Conservation (phyloP, 208 protist species). For the Trypanosoma conorhini region DNA sequence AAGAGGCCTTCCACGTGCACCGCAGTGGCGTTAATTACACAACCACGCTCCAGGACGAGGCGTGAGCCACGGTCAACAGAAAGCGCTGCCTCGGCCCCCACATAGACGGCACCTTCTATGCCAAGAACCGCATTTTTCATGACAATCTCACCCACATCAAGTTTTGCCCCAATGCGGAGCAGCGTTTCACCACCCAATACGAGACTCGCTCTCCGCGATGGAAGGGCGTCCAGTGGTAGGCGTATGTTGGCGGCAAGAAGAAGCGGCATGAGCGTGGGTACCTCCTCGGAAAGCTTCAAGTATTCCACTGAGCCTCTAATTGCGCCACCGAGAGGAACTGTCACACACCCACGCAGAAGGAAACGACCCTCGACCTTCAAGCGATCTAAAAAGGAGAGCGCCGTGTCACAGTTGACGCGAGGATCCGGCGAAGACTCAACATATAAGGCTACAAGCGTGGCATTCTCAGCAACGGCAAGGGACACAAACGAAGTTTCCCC, state of each 20-base stretch:
- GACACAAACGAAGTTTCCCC: conserved; percentile 8
- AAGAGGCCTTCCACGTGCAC: conserved; percentile 5
- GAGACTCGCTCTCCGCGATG: conserved; percentile 32
- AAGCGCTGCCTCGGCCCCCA: background rate
- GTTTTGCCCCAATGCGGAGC: conserved; percentile 27
- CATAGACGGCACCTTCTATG: background rate
- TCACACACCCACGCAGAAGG: conserved; percentile 46
- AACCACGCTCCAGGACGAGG: background rate
- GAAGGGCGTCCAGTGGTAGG: background rate
- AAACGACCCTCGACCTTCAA: conserved; percentile 47
- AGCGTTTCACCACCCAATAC: conserved; percentile 43
- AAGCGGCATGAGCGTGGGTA: conserved; percentile 23
- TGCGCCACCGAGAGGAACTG: conserved; percentile 40
- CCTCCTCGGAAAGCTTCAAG: conserved; percentile 34
- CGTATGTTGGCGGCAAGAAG: conserved; percentile 25
- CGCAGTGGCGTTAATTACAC: conserved; percentile 4
- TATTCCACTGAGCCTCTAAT: conserved; percentile 40
- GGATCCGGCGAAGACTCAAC: background rate
- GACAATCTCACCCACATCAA: conserved; percentile 46
- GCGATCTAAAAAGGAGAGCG: conserved; percentile 40
- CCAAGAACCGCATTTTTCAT: conserved; percentile 28
- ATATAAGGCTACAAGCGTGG: conserved; percentile 14
- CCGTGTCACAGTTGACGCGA: conserved; percentile 26
- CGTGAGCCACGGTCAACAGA: conserved; percentile 11
- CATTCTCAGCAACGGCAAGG: conserved; percentile 9